Conservation (phyloP, 2,329 filamentous ascomycete species). For the Graphilbum ipis-grandicollis region DNA sequence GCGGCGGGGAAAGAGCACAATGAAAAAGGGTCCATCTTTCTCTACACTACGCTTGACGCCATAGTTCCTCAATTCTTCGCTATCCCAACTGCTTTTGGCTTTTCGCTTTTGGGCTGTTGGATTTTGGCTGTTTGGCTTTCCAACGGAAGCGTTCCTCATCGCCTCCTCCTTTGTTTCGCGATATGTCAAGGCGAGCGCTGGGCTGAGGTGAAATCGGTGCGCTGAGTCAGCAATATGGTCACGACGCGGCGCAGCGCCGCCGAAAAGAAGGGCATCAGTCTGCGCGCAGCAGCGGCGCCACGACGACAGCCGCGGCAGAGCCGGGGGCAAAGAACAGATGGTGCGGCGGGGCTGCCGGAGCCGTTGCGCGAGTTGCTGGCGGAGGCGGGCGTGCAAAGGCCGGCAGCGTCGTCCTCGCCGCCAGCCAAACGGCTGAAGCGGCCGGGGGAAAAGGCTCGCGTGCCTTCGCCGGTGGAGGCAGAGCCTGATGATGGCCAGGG, state of each 20-base stretch:
- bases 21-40: no score
- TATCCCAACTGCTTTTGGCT: no score
- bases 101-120: no score
- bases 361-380: constrained; percentile 9
- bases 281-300: constrained; percentile 3
- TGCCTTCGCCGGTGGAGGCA: no score
- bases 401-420: background rate
- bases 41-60: background rate
- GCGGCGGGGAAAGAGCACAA: no score
- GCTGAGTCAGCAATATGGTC: constrained; percentile 2
- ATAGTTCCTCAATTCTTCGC: no score
- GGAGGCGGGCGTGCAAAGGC: constrained; percentile 6
- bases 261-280: constrained; percentile 3
- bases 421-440: constrained; percentile 10
- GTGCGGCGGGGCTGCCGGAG: background rate
- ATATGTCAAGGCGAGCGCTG: no score
- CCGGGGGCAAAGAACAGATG: background rate
- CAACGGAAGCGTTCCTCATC: no score
- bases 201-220: no score
- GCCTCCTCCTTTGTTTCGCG: no score
- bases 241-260: constrained; percentile 3
- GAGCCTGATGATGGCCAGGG: background rate
- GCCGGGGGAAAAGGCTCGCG: constrained; percentile 8
- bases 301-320: constrained; percentile 2
- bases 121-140: no score